Base-by-base conservation (phyloP, 2,329 filamentous ascomycete species). In the Aaosphaeria arxii region DNA sequence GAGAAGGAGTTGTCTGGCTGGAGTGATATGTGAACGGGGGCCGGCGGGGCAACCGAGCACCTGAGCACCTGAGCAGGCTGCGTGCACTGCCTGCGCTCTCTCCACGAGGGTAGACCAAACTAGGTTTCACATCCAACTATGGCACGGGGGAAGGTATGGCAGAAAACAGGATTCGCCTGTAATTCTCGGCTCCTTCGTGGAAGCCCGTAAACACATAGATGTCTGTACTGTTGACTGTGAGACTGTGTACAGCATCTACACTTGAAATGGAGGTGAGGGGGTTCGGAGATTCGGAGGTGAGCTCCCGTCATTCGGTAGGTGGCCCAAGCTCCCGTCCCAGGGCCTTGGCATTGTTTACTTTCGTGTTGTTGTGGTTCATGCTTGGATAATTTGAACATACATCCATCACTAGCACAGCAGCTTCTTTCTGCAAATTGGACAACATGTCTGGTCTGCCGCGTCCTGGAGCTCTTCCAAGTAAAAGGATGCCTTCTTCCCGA, bases 401-500 rank as follows among this genome's bases (percentile, higher is more conserved):
- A 36, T n/a, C 49, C 45, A 57, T 59, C 50, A 51, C 48, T 50
- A 55, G 44, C 45, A 52, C 50, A 51, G 30, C 56, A 54, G 53
- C 47, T 58, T 51, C 46, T 51, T 43, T 47, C 46, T 56, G 52
- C 29, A 28, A 40, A 24, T 11, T 43, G 32, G 51, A 36, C 50
- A 51, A 40, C 45, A 84, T 84, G 81, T 77, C 77, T 66, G 78
- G 77, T 66, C 70, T 78, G 52, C 74, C 76, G 55, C 74, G 80
- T 66, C 74, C 78, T 67, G 69, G 74, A 49, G 69, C 73, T 63
- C 75, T 77, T 43, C 53, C 58, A 30, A 67, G 72, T 53, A 79
- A 74, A 65, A 79, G 70, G 47, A 68, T 73, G 50, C 74, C 77
- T 39, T 70, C 73, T 46, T 80, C 82, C 67, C 75, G 80, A 53